A percentile compares a stretch with the other conserved stretches of the same genome.
These are phyloP conservation scores for Phytophthora fragariaefolia DNA, from an alignment of 352 stramenopile species.

Conservation along the genomic window DNA sequence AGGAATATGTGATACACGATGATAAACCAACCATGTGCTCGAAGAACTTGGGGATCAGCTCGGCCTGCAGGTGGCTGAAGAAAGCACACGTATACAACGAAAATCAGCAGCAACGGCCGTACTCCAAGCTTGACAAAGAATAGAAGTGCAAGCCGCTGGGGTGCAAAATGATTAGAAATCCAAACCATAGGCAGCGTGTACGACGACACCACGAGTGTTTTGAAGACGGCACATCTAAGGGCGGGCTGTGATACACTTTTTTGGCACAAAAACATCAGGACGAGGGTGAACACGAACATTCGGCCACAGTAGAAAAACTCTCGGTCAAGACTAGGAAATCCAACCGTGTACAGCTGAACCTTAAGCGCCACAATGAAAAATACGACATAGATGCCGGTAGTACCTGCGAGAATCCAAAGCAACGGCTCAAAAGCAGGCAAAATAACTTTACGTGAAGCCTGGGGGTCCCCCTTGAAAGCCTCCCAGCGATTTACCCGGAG, in stretches of 20 bases:
- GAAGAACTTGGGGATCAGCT: conserved; percentile 27
- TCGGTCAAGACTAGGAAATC: conserved; percentile 30
- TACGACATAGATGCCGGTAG: conserved; percentile 39
- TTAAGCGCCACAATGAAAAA: conserved; percentile 44
- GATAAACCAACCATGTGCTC: conserved; percentile 41
- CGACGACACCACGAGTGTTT: conserved; percentile 42
- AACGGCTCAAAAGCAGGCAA: conserved; percentile 59
- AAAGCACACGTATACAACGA: conserved; percentile 36
- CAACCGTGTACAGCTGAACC: conserved; percentile 27
- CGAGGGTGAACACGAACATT: conserved; percentile 55
- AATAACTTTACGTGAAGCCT: conserved; percentile 47
- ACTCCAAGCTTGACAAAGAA: conserved; percentile 29
- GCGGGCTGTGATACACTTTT: conserved; percentile 61
- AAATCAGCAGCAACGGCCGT: conserved; percentile 30
- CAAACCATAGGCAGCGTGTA: conserved; percentile 48
- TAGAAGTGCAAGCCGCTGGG: not conserved
- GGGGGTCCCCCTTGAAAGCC: conserved; percentile 40
- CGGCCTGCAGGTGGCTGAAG: conserved; percentile 28
- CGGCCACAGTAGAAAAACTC: conserved; percentile 48
- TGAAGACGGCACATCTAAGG: conserved; percentile 32
- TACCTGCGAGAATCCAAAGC: conserved; percentile 42
- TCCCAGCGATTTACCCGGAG: conserved; percentile 37
- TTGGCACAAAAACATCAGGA: conserved; percentile 53
- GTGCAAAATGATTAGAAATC: conserved; percentile 12
- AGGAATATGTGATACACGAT: conserved; percentile 35